Evolutionary conservation across 2,329 filamentous ascomycete genomes (phyloP).

Genomic region (Colletotrichum tropicale): DNA sequence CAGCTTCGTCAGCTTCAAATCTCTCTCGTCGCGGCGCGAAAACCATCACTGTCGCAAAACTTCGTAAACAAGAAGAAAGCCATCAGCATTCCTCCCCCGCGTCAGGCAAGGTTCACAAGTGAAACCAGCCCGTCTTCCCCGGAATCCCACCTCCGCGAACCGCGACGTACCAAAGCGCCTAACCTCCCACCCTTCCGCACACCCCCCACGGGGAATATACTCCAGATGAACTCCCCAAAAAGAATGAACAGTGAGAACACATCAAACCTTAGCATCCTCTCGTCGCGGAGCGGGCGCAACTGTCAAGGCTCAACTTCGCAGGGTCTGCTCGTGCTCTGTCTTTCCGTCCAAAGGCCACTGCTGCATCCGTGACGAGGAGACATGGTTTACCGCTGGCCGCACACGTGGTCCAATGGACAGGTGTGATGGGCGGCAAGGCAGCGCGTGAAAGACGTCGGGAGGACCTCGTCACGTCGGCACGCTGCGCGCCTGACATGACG

Average conservation of each 20-base stretch:
- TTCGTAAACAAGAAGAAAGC: neutral
- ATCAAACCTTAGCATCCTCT: neutral
- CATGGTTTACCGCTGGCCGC: neutral
- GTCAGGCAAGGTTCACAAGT: neutral
- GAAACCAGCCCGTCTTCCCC: slow-evolving; percentile 11
- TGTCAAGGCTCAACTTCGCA: neutral
- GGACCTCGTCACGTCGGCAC: neutral
- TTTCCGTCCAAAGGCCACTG: neutral
- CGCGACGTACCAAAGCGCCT: slow-evolving; percentile 4
- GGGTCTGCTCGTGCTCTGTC: neutral
- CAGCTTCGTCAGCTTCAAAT: neutral
- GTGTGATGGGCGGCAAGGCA: neutral
- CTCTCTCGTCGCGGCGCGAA: neutral
- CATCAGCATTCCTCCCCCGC: neutral
- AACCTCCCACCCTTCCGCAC: neutral
- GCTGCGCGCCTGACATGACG: slow-evolving; percentile 5
- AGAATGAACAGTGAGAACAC: neutral
- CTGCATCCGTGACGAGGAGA: neutral
- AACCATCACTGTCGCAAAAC: neutral
- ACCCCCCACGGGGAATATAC: neutral
- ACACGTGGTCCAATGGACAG: slow-evolving; percentile 10
- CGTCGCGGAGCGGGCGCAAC: neutral
- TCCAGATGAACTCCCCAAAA: neutral
- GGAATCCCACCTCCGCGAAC: slow-evolving; percentile 7
- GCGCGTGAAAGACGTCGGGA: neutral